Evolutionary conservation across 2,329 filamentous ascomycete genomes (phyloP).

Genomic region (Thelonectria blattea): DNA sequence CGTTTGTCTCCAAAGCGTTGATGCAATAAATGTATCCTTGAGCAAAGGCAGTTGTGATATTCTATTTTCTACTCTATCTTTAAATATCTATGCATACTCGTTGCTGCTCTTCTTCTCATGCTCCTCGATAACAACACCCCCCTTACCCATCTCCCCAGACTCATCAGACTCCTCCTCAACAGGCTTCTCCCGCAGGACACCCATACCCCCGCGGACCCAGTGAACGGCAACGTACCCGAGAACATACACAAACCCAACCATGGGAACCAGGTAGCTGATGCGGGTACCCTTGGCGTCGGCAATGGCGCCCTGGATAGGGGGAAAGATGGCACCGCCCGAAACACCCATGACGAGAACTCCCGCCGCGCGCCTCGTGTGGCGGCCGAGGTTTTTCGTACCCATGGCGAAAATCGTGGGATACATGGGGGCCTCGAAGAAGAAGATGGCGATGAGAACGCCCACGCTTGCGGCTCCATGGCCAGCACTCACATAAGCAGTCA

Average conservation of each 20-base stretch:
- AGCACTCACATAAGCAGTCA: conserved; percentile 54
- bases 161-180: conserved; percentile 10
- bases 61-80: too few species aligned
- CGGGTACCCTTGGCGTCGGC: conserved; percentile 33
- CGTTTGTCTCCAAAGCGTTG: too few species aligned
- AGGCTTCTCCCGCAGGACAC: conserved; percentile 20
- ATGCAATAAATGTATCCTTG: too few species aligned
- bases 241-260: conserved; percentile 35
- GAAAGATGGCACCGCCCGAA: conserved; percentile 65
- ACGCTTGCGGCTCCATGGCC: conserved; percentile 52
- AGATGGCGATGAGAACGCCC: conserved; percentile 70
- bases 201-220: conserved; percentile 31
- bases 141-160: conserved; percentile 15
- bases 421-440: conserved; percentile 81
- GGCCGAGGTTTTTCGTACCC: conserved; percentile 75
- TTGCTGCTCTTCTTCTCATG: conserved; percentile 30
- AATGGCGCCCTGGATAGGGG: conserved; percentile 29
- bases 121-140: conserved; percentile 25
- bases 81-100: conserved; percentile 21
- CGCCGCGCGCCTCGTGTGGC: conserved; percentile 76
- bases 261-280: conserved; percentile 33
- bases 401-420: conserved; percentile 83
- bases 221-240: conserved; percentile 28
- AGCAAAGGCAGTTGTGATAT: too few species aligned
- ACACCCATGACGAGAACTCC: conserved; percentile 75